Evolutionary conservation across 2,329 filamentous ascomycete genomes (phyloP).

Genomic region (Bipolaris sorokiniana): DNA sequence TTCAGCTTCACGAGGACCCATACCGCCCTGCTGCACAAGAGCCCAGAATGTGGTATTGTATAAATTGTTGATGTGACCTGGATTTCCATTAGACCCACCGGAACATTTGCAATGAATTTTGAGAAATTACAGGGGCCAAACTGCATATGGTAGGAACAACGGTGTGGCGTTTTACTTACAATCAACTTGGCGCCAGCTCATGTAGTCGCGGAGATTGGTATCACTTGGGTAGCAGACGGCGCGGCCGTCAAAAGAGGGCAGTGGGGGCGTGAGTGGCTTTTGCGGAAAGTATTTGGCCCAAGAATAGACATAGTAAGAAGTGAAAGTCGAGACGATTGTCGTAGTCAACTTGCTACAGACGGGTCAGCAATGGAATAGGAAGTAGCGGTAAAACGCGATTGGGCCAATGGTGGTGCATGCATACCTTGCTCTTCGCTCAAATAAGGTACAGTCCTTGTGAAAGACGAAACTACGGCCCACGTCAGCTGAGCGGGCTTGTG

Average conservation of each 20-base stretch:
- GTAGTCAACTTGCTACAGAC: constrained; percentile 79
- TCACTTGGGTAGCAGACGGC: constrained; percentile 88
- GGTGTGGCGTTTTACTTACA: constrained; percentile 62
- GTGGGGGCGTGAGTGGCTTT: constrained; percentile 70
- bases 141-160: not conserved
- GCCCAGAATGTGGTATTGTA: constrained; percentile 98
- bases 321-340: constrained; percentile 91
- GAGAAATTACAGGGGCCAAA: constrained; percentile 2
- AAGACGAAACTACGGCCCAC: constrained; percentile 77
- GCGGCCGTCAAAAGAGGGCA: constrained; percentile 91
- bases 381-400: constrained; percentile 2
- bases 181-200: constrained; percentile 96
- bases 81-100: constrained; percentile 5
- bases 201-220: constrained; percentile 86
- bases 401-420: constrained; percentile 14
- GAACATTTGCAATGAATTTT: not conserved
- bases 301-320: constrained; percentile 82
- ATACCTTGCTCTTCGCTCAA: constrained; percentile 82
- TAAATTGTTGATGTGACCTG: constrained; percentile 96
- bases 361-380: constrained; percentile 21
- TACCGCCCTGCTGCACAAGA: constrained; percentile 77
- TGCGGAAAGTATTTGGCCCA: constrained; percentile 80
- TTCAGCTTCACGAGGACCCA: constrained; percentile 80
- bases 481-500: constrained; percentile 32
- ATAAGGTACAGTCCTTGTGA: constrained; percentile 79